Percentiles rank a stretch among this genome's conserved stretches.
Conservation (phyloP, 2,329 filamentous ascomycete species). For the Atkinsonella texensis region DNA sequence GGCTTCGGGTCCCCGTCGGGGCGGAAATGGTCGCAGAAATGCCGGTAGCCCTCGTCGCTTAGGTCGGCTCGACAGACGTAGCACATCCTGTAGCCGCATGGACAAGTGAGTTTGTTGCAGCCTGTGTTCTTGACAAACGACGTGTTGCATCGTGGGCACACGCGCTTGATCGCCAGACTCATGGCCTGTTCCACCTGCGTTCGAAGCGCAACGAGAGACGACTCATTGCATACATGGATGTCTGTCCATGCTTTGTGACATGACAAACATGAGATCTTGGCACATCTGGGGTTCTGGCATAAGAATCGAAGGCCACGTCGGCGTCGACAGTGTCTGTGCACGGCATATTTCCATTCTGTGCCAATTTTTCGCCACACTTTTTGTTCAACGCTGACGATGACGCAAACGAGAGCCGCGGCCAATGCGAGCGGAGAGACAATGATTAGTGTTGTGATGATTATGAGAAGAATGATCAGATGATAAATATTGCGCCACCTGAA, state of each 20-base stretch:
- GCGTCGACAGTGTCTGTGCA: slow-evolving; percentile 56
- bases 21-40: slow-evolving; percentile 95
- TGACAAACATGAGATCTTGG: slow-evolving; percentile 61
- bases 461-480: slow-evolving; percentile 36
- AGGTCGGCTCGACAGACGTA: slow-evolving; percentile 83
- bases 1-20: slow-evolving; percentile 58
- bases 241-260: slow-evolving; percentile 79
- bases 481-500: slow-evolving; percentile 40
- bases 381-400: slow-evolving; percentile 30
- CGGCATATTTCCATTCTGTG: slow-evolving; percentile 42
- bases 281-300: slow-evolving; percentile 60
- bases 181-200: slow-evolving; percentile 88
- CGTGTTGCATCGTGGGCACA: slow-evolving; percentile 82
- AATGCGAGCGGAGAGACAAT: slow-evolving; percentile 42
- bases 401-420: slow-evolving; percentile 31
- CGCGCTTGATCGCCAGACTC: slow-evolving; percentile 87
- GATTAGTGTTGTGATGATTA: slow-evolving; percentile 42
- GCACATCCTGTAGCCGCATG: slow-evolving; percentile 96
- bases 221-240: slow-evolving; percentile 83
- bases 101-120: slow-evolving; percentile 94
- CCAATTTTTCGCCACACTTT: slow-evolving; percentile 29
- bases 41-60: slow-evolving; percentile 66
- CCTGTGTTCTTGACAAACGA: slow-evolving; percentile 87
- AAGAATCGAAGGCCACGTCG: slow-evolving; percentile 64
- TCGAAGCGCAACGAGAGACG: slow-evolving; percentile 66